Conservation (phyloP, 2,329 filamentous ascomycete species). For the Talaromyces sp. region DNA sequence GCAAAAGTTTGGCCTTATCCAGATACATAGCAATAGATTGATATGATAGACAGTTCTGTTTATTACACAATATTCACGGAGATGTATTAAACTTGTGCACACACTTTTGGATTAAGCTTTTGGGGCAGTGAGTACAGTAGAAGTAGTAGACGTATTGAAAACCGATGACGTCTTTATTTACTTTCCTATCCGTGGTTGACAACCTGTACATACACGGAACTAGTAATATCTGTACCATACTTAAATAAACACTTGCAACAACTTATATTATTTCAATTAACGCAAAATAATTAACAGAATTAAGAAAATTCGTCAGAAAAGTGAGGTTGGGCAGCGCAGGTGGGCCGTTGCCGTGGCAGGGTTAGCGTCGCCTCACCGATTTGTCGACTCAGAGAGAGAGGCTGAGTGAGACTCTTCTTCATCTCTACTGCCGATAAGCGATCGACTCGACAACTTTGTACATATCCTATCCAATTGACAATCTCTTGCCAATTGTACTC, state of each 20-base stretch:
- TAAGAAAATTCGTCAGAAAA: background rate
- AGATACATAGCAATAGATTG: background rate
- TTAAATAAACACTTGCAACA: background rate
- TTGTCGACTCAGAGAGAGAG: background rate
- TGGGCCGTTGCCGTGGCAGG: constrained; percentile 12
- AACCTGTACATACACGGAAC: too few species aligned
- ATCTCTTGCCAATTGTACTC: background rate
- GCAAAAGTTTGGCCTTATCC: constrained; percentile 5
- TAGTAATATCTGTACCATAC: background rate
- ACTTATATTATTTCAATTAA: background rate
- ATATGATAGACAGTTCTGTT: too few species aligned
- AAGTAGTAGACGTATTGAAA: too few species aligned
- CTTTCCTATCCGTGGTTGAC: background rate
- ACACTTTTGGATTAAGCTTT: too few species aligned
- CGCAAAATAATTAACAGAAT: background rate
- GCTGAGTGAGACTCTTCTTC: background rate
- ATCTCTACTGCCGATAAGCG: background rate
- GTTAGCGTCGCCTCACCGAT: constrained; percentile 3
- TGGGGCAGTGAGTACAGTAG: too few species aligned
- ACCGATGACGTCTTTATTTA: background rate
- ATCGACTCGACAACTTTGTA: background rate
- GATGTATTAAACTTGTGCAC: too few species aligned
- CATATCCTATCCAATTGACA: background rate
- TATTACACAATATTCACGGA: too few species aligned
- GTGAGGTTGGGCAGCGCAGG: background rate